Conservation (phyloP, 2,329 filamentous ascomycete genomes). For the Verticillium albo-atrum region DNA sequence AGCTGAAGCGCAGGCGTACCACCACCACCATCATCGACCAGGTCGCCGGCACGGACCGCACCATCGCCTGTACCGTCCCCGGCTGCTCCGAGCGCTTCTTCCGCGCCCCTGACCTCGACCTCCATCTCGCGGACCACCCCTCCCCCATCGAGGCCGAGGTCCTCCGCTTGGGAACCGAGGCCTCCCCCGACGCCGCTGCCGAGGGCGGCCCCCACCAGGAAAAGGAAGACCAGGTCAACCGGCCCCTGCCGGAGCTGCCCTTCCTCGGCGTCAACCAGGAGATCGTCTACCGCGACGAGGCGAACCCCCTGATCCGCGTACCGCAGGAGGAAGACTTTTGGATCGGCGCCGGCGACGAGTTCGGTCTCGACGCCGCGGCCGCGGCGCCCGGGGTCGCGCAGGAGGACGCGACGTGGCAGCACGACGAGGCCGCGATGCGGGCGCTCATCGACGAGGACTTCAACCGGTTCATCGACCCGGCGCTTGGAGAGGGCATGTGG, state of each 20-base stretch:
- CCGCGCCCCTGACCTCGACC: conserved; percentile 44
- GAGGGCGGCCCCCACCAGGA: background rate
- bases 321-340: conserved; percentile 16
- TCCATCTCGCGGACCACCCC: conserved; percentile 34
- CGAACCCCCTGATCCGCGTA: background rate
- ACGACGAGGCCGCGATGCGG: conserved; percentile 39
- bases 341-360: conserved; percentile 27
- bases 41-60: conserved; percentile 38
- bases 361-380: conserved; percentile 11
- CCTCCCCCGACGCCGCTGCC: conserved; percentile 1
- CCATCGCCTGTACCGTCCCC: conserved; percentile 34
- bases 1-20: conserved; percentile 16
- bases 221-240: background rate
- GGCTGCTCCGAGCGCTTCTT: conserved; percentile 43
- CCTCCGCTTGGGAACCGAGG: conserved; percentile 13
- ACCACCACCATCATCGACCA: conserved; percentile 33
- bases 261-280: conserved; percentile 7
- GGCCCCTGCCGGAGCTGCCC: conserved; percentile 11
- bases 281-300: conserved; percentile 4
- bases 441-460: conserved; percentile 22
- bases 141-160: conserved; percentile 9
- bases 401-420: conserved; percentile 35
- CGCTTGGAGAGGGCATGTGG: conserved; percentile 4
- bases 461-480: conserved; percentile 9
- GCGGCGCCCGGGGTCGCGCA: conserved; percentile 2